Base-by-base conservation (phyloP, 1,139 yeast species). In the Candida anutae region DNA sequence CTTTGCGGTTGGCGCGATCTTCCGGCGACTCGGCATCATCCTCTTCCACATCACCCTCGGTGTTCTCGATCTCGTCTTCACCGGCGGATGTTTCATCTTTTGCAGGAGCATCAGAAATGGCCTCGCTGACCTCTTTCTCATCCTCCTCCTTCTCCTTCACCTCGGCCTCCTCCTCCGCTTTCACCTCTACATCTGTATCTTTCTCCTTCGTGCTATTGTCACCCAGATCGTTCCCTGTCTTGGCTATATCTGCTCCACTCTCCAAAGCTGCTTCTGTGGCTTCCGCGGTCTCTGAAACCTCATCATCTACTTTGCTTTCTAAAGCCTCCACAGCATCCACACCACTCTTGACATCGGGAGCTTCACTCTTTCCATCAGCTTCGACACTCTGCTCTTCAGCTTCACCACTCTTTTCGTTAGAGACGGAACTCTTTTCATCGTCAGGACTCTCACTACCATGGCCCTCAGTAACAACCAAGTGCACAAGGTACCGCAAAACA, bases 1-100 rank as follows among this genome's bases (percentile, higher is more conserved):
- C 93, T 44, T 85, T 69, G 39, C 88, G 69, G 12, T 73, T 64
- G 33, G 73, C 74, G 13, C 58, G 62, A 39, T 78, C 83, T 30
- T 72, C 76, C 9, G 50, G 54, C 5, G 64, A 53, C 41, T 63
- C 69, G 8, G 41, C 45, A 10, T 45, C 54, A 4, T 50, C 52
- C 2, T 50, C 53, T n/a, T 48, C 50, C 11, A 37, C 39, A 5
- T 21, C 13, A 21, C 11, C 22, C 9, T 21, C 22, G 22, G 6
- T 21, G 22, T 31, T 33, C 10, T 42, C 49, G 6, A 33, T 34
- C 18, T 35, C 37, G 14, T 32, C 36, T 5, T 36, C 36, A 14
- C 35, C 28, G n/a, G n/a, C n/a, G 12, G 27, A 16, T 13, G 15
- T 11, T 17, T 40, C 39, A 9, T 45, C 39, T 30, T 53, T 55